Conservation (phyloP, 2,329 filamentous ascomycete genomes). For the Paracorniculantispora psalliotae region DNA sequence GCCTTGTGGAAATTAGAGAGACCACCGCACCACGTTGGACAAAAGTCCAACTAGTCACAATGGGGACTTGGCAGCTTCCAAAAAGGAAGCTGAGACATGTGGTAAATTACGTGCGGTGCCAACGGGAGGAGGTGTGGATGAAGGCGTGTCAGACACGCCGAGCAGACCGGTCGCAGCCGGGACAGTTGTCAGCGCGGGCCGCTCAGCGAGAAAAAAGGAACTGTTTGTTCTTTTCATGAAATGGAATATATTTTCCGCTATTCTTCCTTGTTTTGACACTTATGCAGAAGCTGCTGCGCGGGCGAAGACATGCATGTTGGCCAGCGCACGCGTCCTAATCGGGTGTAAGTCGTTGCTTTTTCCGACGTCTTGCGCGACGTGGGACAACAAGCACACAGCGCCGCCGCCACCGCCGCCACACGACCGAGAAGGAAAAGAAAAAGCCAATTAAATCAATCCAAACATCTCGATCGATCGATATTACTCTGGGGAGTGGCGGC, state of each 20-base stretch:
- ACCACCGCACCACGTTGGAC: background rate
- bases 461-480: background rate
- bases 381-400: no score
- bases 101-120: background rate
- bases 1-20: background rate
- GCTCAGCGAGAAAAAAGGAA: background rate
- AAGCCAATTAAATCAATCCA: background rate
- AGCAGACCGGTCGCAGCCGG: background rate
- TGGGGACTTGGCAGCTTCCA: no score
- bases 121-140: no score
- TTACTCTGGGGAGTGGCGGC: background rate
- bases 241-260: background rate
- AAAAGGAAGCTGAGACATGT: background rate
- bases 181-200: background rate
- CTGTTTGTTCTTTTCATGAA: background rate
- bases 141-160: background rate
- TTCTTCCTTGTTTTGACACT: background rate
- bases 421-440: no score
- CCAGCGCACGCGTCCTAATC: background rate
- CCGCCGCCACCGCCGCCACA: background rate
- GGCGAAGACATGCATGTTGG: background rate
- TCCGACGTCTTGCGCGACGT: background rate
- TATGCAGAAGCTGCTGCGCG: background rate
- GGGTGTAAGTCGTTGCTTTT: constrained; percentile 5
- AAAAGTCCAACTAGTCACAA: no score